Evolutionary conservation across 1,139 yeast species (phyloP), one percentile per base, ranked within the genome.

Genomic region (Yamadazyma membranifaciens): DNA sequence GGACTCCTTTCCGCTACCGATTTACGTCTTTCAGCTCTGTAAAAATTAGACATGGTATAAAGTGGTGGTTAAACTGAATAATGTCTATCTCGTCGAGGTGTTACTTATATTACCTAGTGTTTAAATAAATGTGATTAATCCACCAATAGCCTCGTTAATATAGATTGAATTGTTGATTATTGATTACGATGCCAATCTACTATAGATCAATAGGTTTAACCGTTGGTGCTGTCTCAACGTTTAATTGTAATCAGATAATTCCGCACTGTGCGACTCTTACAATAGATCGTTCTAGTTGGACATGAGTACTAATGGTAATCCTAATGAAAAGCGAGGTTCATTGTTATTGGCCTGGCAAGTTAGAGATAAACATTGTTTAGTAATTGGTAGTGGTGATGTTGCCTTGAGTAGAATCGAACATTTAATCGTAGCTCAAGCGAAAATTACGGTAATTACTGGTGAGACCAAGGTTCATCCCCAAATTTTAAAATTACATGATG

Each of bases 351-450:
- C 92, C 6, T 83, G 86, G 84, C 89, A 83, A 59, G 81, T 85
- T 31, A 72, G 72, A 47, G 65, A 73, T 49, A 78, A 76, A 44
- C 86, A 78, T 50, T 87, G 85, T 20, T 67, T 87, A 17, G 86
- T 87, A 1, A 77, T 87, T 34, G 95, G 95, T 0, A 87, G 84
- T 7, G 95, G 95, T 5, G 88, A 83, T 39, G 95, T 87, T 9
- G 96, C 91, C 0, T 67, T 81, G 12, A 78, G 89, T 30, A 63
- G 96, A 42, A 77, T 87, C 11, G 68, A 74, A 40, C 87, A 84
- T 54, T 67, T 87, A 30, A 62, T 85, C 10, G 74, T 76, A 22
- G 92, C 95, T 1, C 77, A 81, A 47, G 92, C 94, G 5, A 67
- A 66, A 40, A 75, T 87, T 34, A 83, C 89, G 0, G 83, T 87